A percentile compares a stretch with the other conserved stretches of the same genome.
These are phyloP conservation scores for Amanita phalloides DNA, from an alignment of 768 basidiomycete genomes.

Conservation along the genomic window DNA sequence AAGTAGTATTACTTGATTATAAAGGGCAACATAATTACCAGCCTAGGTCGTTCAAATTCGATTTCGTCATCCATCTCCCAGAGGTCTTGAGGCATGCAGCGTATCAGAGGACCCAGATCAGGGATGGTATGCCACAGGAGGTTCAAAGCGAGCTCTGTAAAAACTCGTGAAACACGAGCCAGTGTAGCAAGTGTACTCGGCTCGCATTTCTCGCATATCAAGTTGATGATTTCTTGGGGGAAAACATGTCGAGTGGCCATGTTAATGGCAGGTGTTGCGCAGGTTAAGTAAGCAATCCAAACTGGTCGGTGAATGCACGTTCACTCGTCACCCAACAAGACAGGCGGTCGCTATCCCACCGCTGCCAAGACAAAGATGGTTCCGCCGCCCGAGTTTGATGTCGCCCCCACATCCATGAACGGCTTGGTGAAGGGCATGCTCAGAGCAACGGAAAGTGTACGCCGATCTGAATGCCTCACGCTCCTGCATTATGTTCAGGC, in stretches of 20 bases:
- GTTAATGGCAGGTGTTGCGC: too few species aligned
- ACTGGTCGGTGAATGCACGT: too few species aligned
- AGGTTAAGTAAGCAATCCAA: too few species aligned
- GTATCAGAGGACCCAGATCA: neutral
- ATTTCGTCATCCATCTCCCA: neutral
- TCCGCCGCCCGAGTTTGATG: too few species aligned
- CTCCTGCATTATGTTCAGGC: too few species aligned
- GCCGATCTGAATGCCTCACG: too few species aligned
- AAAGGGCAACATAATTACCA: neutral
- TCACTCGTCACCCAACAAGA: too few species aligned
- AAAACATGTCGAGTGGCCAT: neutral
- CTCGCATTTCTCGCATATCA: neutral
- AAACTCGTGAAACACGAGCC: neutral
- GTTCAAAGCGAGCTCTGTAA: neutral
- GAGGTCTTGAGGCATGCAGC: constrained; percentile 3
- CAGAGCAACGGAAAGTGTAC: too few species aligned
- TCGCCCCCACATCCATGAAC: too few species aligned
- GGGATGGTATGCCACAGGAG: neutral
- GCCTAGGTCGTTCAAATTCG: neutral
- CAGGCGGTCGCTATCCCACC: too few species aligned
- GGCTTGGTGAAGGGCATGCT: too few species aligned
- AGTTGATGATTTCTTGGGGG: neutral
- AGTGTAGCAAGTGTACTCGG: neutral
- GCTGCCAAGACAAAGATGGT: too few species aligned
- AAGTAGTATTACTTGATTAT: neutral